phyloP scores from a whole-genome alignment of 441 rosid species.

The Gossypium laxum region DNA sequence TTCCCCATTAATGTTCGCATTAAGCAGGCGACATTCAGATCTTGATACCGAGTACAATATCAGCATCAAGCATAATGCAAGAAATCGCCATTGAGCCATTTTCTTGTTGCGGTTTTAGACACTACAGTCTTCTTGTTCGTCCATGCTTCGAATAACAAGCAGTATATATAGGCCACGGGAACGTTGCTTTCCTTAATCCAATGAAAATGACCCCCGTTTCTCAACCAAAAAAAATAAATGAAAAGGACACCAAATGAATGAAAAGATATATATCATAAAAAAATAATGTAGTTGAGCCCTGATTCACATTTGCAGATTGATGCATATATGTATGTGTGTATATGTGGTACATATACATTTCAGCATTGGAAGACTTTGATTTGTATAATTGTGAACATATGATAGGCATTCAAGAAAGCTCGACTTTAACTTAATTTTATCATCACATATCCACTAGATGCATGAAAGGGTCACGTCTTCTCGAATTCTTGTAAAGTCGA shows the following conservation, averaged over 20 bases:
- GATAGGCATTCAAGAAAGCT: background rate
- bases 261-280: background rate
- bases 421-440: background rate
- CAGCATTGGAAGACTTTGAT: background rate
- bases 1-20: background rate
- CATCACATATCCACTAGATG: background rate
- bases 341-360: background rate
- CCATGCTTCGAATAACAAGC: background rate
- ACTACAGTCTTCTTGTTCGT: background rate
- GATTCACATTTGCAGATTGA: background rate
- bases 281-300: background rate
- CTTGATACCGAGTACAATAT: constrained; percentile 5
- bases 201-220: background rate
- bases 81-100: constrained; percentile 21
- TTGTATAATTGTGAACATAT: background rate
- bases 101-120: background rate
- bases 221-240: background rate
- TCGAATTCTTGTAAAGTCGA: background rate
- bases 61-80: constrained; percentile 7
- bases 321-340: no score
- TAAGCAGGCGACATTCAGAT: constrained; percentile 18
- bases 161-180: background rate
- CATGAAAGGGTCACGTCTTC: background rate
- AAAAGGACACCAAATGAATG: background rate
- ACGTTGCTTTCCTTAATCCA: background rate